Percentiles rank a stretch among this genome's conserved stretches.
These are phyloP conservation scores for Boletus reticuloceps DNA, from an alignment of 768 basidiomycete genomes.

Conservation along the genomic window DNA sequence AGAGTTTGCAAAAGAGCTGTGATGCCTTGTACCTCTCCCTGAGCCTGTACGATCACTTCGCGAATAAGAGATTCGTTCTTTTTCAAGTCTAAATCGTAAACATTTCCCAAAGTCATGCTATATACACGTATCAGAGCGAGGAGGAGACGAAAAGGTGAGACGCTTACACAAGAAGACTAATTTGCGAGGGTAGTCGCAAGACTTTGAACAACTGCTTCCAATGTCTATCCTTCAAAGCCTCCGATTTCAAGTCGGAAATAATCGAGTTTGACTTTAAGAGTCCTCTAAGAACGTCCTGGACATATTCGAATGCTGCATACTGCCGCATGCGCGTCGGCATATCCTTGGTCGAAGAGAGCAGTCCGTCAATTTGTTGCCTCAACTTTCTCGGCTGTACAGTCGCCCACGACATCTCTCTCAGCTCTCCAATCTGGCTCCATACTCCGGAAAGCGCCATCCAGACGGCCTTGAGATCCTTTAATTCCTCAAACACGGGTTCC, in stretches of 20 bases:
- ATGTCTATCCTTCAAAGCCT: slow-evolving; percentile 95
- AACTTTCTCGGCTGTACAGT: slow-evolving; percentile 93
- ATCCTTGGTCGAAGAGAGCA: slow-evolving; percentile 91
- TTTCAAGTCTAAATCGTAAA: slow-evolving; percentile 96
- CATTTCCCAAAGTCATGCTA: slow-evolving; percentile 93
- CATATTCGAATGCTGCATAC: slow-evolving; percentile 97
- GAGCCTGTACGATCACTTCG: slow-evolving; percentile 94
- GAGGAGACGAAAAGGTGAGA: slow-evolving; percentile 8
- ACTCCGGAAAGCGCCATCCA: slow-evolving; percentile 99
- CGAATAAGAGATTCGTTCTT: slow-evolving; percentile 89
- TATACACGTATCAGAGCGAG: slow-evolving; percentile 5
- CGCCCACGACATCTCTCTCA: slow-evolving; percentile 87
- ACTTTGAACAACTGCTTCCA: slow-evolving; percentile 98
- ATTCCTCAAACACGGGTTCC: slow-evolving; percentile 91
- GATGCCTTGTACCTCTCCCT: slow-evolving; percentile 73
- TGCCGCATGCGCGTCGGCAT: slow-evolving; percentile 99
- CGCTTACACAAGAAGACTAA: slow-evolving; percentile 70
- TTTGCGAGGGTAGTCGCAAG: slow-evolving; percentile 69
- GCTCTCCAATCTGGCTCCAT: slow-evolving; percentile 89
- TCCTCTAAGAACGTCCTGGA: slow-evolving; percentile 85
- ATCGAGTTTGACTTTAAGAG: slow-evolving; percentile 87
- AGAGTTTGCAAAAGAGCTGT: neutral
- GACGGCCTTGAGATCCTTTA: slow-evolving; percentile 95
- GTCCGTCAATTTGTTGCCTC: slow-evolving; percentile 88
- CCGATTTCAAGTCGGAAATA: slow-evolving; percentile 94